Conservation (phyloP, 495 filamentous ascomycete species). For the Rhypophila decipiens region DNA sequence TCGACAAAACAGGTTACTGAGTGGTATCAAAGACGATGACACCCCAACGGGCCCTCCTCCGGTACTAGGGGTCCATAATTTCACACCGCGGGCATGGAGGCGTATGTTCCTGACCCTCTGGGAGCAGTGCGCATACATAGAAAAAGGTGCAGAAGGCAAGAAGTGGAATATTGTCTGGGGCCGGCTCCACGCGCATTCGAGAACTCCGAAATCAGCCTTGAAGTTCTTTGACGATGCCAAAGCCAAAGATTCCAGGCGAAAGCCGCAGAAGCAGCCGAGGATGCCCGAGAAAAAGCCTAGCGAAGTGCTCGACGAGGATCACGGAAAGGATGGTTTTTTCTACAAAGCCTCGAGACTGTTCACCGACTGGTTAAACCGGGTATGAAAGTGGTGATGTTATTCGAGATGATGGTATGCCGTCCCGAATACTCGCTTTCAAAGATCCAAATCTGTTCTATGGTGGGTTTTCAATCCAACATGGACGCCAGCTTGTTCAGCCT, state of each 20-base stretch:
- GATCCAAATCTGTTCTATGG: background rate
- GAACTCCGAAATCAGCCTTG: too few species aligned
- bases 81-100: conserved; percentile 17
- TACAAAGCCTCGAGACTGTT: too few species aligned
- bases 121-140: conserved; percentile 25
- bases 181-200: too few species aligned
- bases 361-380: too few species aligned
- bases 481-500: conserved; percentile 56
- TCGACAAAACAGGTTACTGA: conserved; percentile 24
- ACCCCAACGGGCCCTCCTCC: conserved; percentile 25
- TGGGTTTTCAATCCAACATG: conserved; percentile 26
- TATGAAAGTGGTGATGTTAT: too few species aligned
- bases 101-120: conserved; percentile 29
- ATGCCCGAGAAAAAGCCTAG: too few species aligned
- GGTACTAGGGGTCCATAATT: conserved; percentile 21
- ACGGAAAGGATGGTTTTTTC: too few species aligned
- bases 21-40: conserved; percentile 25
- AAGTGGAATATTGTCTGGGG: conserved; percentile 34
- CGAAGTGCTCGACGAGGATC: too few species aligned
- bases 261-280: too few species aligned
- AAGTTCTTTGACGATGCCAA: conserved; percentile 21
- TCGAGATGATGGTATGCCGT: too few species aligned
- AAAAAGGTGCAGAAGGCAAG: conserved; percentile 12
- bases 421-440: too few species aligned
- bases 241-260: background rate